Percentiles rank a stretch among this genome's conserved stretches.
phyloP scores from a whole-genome alignment of 352 stramenopile species.

The Albugo laibachii region DNA sequence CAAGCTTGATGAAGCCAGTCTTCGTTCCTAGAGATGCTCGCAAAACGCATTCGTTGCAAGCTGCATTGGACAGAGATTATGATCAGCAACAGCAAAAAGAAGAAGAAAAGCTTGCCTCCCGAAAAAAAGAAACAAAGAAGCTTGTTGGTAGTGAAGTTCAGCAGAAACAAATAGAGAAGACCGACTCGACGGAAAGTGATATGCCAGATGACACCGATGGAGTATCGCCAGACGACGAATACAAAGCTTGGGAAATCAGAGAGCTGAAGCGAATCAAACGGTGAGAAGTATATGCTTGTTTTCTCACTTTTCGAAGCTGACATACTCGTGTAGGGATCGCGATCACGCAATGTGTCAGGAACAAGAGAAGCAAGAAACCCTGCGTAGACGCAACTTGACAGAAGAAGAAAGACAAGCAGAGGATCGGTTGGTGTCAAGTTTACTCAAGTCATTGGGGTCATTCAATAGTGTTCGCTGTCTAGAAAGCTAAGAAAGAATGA shows the following conservation, averaged over 20 bases:
- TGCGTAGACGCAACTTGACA: conserved; percentile 83
- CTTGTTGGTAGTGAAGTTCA: conserved; percentile 57
- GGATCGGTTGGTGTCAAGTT: conserved; percentile 46
- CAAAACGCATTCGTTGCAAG: conserved; percentile 60
- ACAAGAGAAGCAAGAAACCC: conserved; percentile 76
- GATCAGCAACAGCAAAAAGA: conserved; percentile 30
- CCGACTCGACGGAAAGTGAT: conserved; percentile 42
- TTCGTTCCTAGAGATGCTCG: conserved; percentile 83
- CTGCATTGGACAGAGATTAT: conserved; percentile 59
- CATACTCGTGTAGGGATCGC: conserved; percentile 28
- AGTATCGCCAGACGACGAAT: conserved; percentile 79
- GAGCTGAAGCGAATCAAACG: conserved; percentile 86
- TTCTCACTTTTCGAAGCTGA: not conserved
- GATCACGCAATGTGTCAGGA: conserved; percentile 57
- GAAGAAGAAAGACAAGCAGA: conserved; percentile 88
- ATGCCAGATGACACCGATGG: conserved; percentile 83
- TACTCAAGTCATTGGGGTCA: not conserved
- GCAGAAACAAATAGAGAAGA: conserved; percentile 15
- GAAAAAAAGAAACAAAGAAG: conserved; percentile 50
- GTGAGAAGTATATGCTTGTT: conserved; percentile 10
- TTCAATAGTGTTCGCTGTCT: not conserved
- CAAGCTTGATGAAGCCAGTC: conserved; percentile 68
- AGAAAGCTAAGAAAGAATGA: conserved; percentile 72
- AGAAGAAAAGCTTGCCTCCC: conserved; percentile 24
- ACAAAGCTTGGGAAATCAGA: conserved; percentile 85